A percentile compares a stretch with the other conserved stretches of the same genome.
Conservation (phyloP, 2,329 filamentous ascomycete genomes). For the Clarireedia sp. region DNA sequence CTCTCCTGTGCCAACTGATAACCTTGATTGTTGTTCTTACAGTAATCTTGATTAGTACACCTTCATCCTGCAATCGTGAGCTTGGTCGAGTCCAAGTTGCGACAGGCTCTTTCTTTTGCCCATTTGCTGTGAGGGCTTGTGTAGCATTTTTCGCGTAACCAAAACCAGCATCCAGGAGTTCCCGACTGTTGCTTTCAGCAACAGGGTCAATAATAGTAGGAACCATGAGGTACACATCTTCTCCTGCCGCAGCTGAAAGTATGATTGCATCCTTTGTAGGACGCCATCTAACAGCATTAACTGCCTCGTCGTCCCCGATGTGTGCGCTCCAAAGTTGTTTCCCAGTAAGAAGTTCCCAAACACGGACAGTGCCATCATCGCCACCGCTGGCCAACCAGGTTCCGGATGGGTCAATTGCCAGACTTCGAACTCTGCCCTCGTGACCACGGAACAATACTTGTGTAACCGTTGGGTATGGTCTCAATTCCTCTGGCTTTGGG, state of each 20-base stretch:
- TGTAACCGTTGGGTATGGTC: constrained; percentile 87
- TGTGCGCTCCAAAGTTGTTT: constrained; percentile 81
- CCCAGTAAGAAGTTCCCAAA: constrained; percentile 83
- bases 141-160: constrained; percentile 72
- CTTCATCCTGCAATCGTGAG: constrained; percentile 62
- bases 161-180: constrained; percentile 80
- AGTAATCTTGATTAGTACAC: constrained; percentile 73
- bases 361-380: constrained; percentile 83
- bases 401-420: constrained; percentile 79
- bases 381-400: constrained; percentile 85
- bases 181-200: constrained; percentile 64
- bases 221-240: constrained; percentile 78
- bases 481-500: constrained; percentile 84
- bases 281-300: constrained; percentile 84
- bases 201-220: constrained; percentile 66
- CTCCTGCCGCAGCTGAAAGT: constrained; percentile 74
- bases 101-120: constrained; percentile 62
- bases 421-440: constrained; percentile 75
- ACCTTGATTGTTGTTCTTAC: constrained; percentile 77
- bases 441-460: constrained; percentile 84
- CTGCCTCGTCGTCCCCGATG: constrained; percentile 68
- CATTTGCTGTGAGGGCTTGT: constrained; percentile 42
- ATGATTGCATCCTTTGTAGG: constrained; percentile 74
- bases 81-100: constrained; percentile 80
- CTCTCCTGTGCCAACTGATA: constrained; percentile 86